Evolutionary conservation across 1,139 yeast genomes (phyloP).

Genomic region (Hanseniaspora sp.): DNA sequence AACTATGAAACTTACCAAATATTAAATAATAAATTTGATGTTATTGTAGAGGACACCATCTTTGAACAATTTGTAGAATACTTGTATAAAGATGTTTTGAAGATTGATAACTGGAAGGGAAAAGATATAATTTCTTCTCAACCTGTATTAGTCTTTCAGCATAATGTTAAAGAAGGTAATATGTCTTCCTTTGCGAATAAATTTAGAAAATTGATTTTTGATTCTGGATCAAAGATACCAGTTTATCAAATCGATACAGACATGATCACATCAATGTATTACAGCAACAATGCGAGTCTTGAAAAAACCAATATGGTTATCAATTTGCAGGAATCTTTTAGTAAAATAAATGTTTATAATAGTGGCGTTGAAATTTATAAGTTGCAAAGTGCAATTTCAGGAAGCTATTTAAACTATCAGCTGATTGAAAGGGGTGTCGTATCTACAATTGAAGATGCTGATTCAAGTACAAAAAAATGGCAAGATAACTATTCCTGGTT

Average conservation of each 20-base stretch:
- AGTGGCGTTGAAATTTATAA: constrained; percentile 10
- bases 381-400: neutral
- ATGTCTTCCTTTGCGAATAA: constrained; percentile 3
- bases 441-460: neutral
- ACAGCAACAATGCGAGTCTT: neutral
- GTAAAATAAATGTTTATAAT: neutral
- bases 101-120: constrained; percentile 6
- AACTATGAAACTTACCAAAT: constrained; percentile 10
- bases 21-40: neutral
- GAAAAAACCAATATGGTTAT: constrained; percentile 10
- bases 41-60: constrained; percentile 1
- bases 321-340: constrained; percentile 8
- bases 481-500: constrained; percentile 7
- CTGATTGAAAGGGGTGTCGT: neutral
- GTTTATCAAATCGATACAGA: constrained; percentile 7
- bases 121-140: neutral
- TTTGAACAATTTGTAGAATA: constrained; percentile 1
- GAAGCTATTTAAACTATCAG: constrained; percentile 8
- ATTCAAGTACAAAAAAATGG: constrained; percentile 2
- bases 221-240: neutral
- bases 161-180: neutral
- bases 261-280: constrained; percentile 6
- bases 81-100: neutral
- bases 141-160: constrained; percentile 3
- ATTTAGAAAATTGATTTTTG: constrained; percentile 4